These are phyloP conservation scores for Penicillium sp. DNA, from an alignment of 2,329 filamentous ascomycete genomes.

Conservation along the genomic window DNA sequence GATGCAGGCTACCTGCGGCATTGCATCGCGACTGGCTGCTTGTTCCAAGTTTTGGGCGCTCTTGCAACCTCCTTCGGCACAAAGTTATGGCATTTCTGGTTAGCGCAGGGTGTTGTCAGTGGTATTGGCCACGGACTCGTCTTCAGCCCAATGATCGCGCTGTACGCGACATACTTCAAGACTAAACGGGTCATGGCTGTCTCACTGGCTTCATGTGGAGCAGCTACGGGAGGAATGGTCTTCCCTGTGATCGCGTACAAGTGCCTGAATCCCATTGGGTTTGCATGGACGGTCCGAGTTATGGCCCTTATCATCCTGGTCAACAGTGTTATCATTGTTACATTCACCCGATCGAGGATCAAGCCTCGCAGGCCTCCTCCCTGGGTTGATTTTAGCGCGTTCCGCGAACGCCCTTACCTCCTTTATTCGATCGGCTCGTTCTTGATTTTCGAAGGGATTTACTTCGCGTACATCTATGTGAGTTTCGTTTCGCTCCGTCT, in stretches of 20 bases:
- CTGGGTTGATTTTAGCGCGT: constrained; percentile 58
- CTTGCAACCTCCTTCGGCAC: constrained; percentile 50
- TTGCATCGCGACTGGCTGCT: constrained; percentile 5
- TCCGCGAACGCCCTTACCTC: constrained; percentile 27
- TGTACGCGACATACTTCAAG: constrained; percentile 46
- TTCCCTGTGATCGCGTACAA: constrained; percentile 48
- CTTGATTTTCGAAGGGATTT: constrained; percentile 12
- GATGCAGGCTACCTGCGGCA: constrained; percentile 45
- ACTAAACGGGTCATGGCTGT: constrained; percentile 41
- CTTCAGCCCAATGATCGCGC: constrained; percentile 42
- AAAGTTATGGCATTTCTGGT: constrained; percentile 53
- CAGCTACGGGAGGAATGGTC: constrained; percentile 45
- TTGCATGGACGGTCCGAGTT: constrained; percentile 50
- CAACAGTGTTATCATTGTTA: constrained; percentile 30
- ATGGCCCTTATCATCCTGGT: constrained; percentile 51
- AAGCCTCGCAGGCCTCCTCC: constrained; percentile 49
- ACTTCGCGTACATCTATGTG: constrained; percentile 14
- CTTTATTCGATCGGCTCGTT: constrained; percentile 11
- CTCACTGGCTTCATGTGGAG: constrained; percentile 39
- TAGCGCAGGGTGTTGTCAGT: constrained; percentile 47
- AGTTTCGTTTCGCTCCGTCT: background rate
- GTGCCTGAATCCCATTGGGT: constrained; percentile 45
- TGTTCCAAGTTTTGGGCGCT: constrained; percentile 40
- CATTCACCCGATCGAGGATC: constrained; percentile 47
- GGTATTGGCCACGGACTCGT: constrained; percentile 47